phyloP scores from a whole-genome alignment of 2,329 filamentous ascomycete species.

The Nigrograna mackinnonii region DNA sequence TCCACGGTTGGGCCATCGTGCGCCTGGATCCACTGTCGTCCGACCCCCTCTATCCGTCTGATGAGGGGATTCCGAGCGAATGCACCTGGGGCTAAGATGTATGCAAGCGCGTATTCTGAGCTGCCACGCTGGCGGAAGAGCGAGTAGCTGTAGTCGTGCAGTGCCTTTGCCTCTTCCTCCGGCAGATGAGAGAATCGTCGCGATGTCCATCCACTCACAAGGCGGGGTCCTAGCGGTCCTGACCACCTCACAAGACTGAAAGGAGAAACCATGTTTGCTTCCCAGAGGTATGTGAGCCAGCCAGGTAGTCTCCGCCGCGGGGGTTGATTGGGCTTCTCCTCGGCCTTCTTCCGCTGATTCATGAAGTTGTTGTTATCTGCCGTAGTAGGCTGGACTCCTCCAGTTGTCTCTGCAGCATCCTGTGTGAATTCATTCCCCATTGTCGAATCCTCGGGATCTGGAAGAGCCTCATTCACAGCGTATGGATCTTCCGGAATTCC shows the following conservation, averaged over 20 bases:
- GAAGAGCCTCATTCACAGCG: slow-evolving; percentile 78
- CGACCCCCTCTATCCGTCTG: slow-evolving; percentile 82
- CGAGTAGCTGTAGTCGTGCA: slow-evolving; percentile 93
- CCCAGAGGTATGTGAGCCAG: slow-evolving; percentile 94
- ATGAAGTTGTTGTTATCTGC: slow-evolving; percentile 60
- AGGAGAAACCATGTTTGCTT: slow-evolving; percentile 86
- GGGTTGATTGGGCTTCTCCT: slow-evolving; percentile 42
- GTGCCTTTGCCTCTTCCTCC: slow-evolving; percentile 73
- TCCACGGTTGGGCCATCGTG: slow-evolving; percentile 29
- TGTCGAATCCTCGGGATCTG: slow-evolving; percentile 73
- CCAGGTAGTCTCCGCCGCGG: slow-evolving; percentile 70
- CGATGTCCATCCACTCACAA: slow-evolving; percentile 94
- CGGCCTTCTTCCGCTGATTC: slow-evolving; percentile 50
- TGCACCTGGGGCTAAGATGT: slow-evolving; percentile 90
- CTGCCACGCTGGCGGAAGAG: slow-evolving; percentile 91
- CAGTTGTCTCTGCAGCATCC: slow-evolving; percentile 70
- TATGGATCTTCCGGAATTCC: slow-evolving; percentile 95
- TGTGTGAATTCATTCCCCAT: slow-evolving; percentile 79
- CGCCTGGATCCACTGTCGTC: slow-evolving; percentile 64
- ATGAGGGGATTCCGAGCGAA: slow-evolving; percentile 89
- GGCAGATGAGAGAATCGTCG: slow-evolving; percentile 91
- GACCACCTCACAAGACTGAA: slow-evolving; percentile 88
- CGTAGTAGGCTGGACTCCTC: slow-evolving; percentile 69
- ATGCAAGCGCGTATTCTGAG: slow-evolving; percentile 90
- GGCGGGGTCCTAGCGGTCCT: slow-evolving; percentile 85